These are phyloP conservation scores for Xerocomus potaroensis DNA, from an alignment of 768 basidiomycete genomes.

Conservation along the genomic window DNA sequence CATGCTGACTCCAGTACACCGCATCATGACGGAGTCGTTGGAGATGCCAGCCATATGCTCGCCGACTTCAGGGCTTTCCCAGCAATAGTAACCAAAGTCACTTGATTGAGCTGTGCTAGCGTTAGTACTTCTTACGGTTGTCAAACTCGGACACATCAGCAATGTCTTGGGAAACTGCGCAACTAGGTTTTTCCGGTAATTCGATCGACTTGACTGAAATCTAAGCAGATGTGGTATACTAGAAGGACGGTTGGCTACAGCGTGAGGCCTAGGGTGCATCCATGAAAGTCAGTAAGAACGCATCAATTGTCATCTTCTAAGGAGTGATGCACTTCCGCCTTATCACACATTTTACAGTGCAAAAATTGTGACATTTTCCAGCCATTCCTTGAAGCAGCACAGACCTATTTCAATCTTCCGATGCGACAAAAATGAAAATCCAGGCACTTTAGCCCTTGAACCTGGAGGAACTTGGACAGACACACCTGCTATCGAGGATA, in stretches of 20 bases:
- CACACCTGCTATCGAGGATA: slow-evolving; percentile 71
- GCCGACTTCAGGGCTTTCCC: too few relatives aligned
- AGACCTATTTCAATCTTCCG: slow-evolving; percentile 65
- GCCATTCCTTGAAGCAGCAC: slow-evolving; percentile 61
- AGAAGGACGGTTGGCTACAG: slow-evolving; percentile 34
- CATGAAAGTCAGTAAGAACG: slow-evolving; percentile 69
- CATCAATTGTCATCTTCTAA: slow-evolving; percentile 31
- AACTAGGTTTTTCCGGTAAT: slow-evolving; percentile 2
- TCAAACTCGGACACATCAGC: too few relatives aligned
- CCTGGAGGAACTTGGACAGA: slow-evolving; percentile 89
- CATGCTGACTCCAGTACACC: too few relatives aligned
- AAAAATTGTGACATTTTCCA: slow-evolving; percentile 76
- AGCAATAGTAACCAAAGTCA: too few relatives aligned
- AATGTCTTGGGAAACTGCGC: too few relatives aligned
- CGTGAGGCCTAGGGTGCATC: slow-evolving; percentile 67
- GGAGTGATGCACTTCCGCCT: too few relatives aligned
- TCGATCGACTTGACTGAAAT: slow-evolving; percentile 13
- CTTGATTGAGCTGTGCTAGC: too few relatives aligned
- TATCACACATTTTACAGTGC: too few relatives aligned
- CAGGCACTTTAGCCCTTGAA: slow-evolving; percentile 83
- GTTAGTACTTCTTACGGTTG: too few relatives aligned
- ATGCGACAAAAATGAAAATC: slow-evolving; percentile 59
- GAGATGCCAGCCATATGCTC: too few relatives aligned
- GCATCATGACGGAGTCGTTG: too few relatives aligned
- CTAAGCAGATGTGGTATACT: slow-evolving; percentile 16